Percentiles rank a stretch among this genome's conserved stretches.
These are phyloP conservation scores for Aspergillus ruber DNA, from an alignment of 2,329 filamentous ascomycete species.

Conservation along the genomic window DNA sequence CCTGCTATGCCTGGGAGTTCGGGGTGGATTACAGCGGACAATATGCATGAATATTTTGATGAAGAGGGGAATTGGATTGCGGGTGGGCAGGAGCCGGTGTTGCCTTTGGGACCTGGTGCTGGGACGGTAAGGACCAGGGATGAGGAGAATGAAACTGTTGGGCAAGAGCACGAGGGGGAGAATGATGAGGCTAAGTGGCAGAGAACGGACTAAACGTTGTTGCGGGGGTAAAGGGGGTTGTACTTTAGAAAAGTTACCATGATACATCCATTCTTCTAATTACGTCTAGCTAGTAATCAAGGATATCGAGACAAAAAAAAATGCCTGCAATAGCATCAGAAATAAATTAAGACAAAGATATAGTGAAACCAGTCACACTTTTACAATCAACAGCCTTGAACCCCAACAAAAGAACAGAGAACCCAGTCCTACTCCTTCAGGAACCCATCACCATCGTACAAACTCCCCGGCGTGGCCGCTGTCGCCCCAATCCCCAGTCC, in stretches of 20 bases:
- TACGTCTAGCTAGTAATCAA: not conserved
- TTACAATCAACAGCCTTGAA: not conserved
- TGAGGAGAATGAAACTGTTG: slow-evolving; percentile 48
- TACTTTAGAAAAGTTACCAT: not conserved
- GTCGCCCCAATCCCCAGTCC: slow-evolving; percentile 22
- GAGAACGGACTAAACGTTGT: slow-evolving; percentile 38
- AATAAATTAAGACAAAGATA: slow-evolving; percentile 1
- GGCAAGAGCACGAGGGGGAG: slow-evolving; percentile 28
- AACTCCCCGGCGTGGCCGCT: slow-evolving; percentile 36
- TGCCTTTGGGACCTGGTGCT: slow-evolving; percentile 50
- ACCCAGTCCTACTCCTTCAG: slow-evolving; percentile 25
- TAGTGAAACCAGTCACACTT: slow-evolving; percentile 1
- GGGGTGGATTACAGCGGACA: slow-evolving; percentile 72
- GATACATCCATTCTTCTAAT: not conserved
- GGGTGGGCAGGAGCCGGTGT: slow-evolving; percentile 34
- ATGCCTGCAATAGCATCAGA: not conserved
- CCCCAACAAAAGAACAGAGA: not conserved
- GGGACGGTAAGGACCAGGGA: slow-evolving; percentile 58
- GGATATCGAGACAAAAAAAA: not conserved
- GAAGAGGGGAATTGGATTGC: slow-evolving; percentile 72
- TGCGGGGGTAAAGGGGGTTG: not conserved
- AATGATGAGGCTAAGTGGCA: slow-evolving; percentile 49
- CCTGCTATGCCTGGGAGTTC: slow-evolving; percentile 44
- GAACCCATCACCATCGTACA: slow-evolving; percentile 40
- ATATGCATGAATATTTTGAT: slow-evolving; percentile 78